phyloP scores from a whole-genome alignment of 345 rosid species.

The Microcos paniculata region DNA sequence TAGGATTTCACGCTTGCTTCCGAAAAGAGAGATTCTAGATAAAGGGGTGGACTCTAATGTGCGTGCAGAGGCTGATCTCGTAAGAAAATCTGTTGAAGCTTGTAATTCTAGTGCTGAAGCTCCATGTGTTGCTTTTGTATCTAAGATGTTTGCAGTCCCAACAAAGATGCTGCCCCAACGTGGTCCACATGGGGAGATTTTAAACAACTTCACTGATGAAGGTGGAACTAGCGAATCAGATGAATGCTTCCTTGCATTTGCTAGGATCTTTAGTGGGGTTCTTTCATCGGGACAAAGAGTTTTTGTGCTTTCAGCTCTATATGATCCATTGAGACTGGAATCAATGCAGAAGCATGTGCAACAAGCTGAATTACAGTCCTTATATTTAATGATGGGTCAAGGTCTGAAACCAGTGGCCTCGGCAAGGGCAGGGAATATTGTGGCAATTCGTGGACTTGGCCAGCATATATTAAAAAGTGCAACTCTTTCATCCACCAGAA shows the following conservation, averaged over 20 bases:
- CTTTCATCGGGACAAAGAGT: slow-evolving; percentile 59
- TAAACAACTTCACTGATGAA: slow-evolving; percentile 50
- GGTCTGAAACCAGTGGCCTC: slow-evolving; percentile 72
- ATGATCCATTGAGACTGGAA: slow-evolving; percentile 75
- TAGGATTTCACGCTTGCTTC: slow-evolving; percentile 70
- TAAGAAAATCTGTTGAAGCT: slow-evolving; percentile 69
- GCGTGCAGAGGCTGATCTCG: slow-evolving; percentile 64
- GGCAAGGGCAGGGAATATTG: slow-evolving; percentile 85
- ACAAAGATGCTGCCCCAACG: slow-evolving; percentile 72
- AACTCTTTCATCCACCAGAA: slow-evolving; percentile 81
- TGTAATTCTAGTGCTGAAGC: slow-evolving; percentile 66
- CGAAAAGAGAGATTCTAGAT: slow-evolving; percentile 56
- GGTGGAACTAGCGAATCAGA: slow-evolving; percentile 56
- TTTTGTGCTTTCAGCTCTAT: slow-evolving; percentile 76
- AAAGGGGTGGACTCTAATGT: slow-evolving; percentile 41
- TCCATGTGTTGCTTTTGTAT: slow-evolving; percentile 85
- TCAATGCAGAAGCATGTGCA: slow-evolving; percentile 78
- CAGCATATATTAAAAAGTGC: slow-evolving; percentile 90
- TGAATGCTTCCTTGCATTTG: slow-evolving; percentile 97
- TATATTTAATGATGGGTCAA: slow-evolving; percentile 98
- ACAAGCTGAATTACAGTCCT: slow-evolving; percentile 79
- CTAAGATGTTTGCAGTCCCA: slow-evolving; percentile 93
- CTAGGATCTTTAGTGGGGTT: slow-evolving; percentile 89
- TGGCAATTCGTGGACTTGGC: slow-evolving; percentile 92
- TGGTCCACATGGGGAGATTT: slow-evolving; percentile 67